Evolutionary conservation across 1,284 basidiomycete species (phyloP).

Genomic region (Inonotus hispidus): DNA sequence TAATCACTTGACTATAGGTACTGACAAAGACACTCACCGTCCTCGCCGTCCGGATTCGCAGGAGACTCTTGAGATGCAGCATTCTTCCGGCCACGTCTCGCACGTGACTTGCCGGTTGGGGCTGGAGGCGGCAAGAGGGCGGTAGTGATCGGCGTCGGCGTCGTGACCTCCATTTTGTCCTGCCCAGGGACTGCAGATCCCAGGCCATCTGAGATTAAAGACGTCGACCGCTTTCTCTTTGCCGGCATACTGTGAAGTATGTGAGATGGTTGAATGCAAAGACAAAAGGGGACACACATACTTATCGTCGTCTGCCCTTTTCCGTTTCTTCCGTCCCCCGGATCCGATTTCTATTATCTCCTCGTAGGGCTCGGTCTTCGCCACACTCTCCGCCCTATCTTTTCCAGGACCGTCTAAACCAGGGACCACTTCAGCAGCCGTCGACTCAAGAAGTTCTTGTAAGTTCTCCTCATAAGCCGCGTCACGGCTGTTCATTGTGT

Average conservation of each 20-base stretch:
- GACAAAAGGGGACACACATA: slow-evolving; percentile 33
- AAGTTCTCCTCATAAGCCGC: slow-evolving; percentile 88
- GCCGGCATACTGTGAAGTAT: slow-evolving; percentile 40
- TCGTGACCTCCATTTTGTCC: slow-evolving; percentile 1
- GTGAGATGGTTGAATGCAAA: slow-evolving; percentile 21
- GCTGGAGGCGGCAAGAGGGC: slow-evolving; percentile 15
- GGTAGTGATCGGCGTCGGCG: slow-evolving; percentile 4
- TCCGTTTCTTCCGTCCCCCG: slow-evolving; percentile 54
- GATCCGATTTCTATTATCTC: slow-evolving; percentile 27
- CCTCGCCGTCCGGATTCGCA: slow-evolving; percentile 50
- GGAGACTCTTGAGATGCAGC: slow-evolving; percentile 33
- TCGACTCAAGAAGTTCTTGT: slow-evolving; percentile 65
- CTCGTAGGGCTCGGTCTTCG: slow-evolving; percentile 39
- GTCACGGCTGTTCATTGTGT: slow-evolving; percentile 97
- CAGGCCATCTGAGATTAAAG: slow-evolving; percentile 12
- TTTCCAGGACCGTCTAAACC: slow-evolving; percentile 23
- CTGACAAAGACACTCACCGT: slow-evolving; percentile 42
- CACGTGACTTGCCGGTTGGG: slow-evolving; percentile 8
- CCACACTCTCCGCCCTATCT: slow-evolving; percentile 31
- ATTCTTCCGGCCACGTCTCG: slow-evolving; percentile 24
- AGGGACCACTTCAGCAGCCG: slow-evolving; percentile 58
- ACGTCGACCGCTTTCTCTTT: slow-evolving; percentile 20
- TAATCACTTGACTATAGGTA: neutral
- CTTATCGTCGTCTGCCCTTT: slow-evolving; percentile 65
- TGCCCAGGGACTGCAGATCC: neutral